Conservation (phyloP, 495 filamentous ascomycete genomes). For the Darksidea phi region DNA sequence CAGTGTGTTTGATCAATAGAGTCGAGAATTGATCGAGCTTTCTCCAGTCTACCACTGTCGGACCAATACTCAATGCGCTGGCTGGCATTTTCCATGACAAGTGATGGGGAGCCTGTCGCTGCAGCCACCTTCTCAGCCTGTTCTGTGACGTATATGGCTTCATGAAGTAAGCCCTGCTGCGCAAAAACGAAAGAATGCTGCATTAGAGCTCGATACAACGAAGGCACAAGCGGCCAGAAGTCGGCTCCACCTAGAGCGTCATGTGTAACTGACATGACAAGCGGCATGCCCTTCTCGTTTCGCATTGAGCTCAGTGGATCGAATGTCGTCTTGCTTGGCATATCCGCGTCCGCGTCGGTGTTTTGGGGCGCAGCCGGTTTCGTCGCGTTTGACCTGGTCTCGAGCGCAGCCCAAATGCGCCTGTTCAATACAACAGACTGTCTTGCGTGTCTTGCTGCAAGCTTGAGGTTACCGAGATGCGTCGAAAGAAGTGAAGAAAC, state of each 20-base stretch:
- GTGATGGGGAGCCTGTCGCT: conserved; percentile 61
- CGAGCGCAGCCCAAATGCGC: conserved; percentile 69
- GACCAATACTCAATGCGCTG: conserved; percentile 65
- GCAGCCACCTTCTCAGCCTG: conserved; percentile 77
- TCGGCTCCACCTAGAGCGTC: conserved; percentile 55
- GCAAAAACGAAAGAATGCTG: conserved; percentile 75
- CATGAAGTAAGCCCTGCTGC: conserved; percentile 80
- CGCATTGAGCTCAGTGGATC: conserved; percentile 25
- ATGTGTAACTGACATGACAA: conserved; percentile 34
- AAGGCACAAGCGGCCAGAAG: conserved; percentile 78
- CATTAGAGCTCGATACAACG: conserved; percentile 64
- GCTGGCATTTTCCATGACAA: conserved; percentile 54
- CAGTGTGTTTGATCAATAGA: not conserved
- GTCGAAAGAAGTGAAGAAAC: conserved; percentile 64
- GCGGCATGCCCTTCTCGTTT: conserved; percentile 20
- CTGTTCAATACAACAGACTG: conserved; percentile 64
- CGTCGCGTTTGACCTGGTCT: conserved; percentile 46
- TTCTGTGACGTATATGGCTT: conserved; percentile 86
- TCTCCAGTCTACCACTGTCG: conserved; percentile 59
- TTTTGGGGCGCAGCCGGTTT: not conserved
- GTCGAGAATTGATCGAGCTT: conserved; percentile 50
- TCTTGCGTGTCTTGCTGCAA: conserved; percentile 66
- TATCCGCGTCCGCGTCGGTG: conserved; percentile 18
- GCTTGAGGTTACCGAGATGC: conserved; percentile 60
- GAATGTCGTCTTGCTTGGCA: conserved; percentile 16